Conservation (phyloP, 176 grass and related monocot species). For the bread wheat (Triticum aestivum) region IWGSC_CS_RefSeq_v2.1 NC_057808.1:434029737-434030236, state of each 20-base stretch:
- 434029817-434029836: slow-evolving; percentile 73
- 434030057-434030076: slow-evolving; percentile 79
- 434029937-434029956: not conserved
- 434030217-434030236: not conserved
- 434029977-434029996: slow-evolving; percentile 20
- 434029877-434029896: slow-evolving; percentile 84
- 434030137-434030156: slow-evolving; percentile 97
- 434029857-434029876: slow-evolving; percentile 96
- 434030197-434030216: slow-evolving; percentile 28
- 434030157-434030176: slow-evolving; percentile 99
- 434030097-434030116: slow-evolving; percentile 99
- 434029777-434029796: not conserved
- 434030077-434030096: slow-evolving; percentile 96
- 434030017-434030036: slow-evolving; percentile 95
- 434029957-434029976: not conserved
- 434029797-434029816: slow-evolving; percentile 19
- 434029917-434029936: not conserved
- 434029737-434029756: not conserved
- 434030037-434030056: slow-evolving; percentile 95
- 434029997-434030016: slow-evolving; percentile 91
- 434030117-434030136: slow-evolving; percentile 99
- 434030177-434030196: slow-evolving; percentile 36
- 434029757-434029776: slow-evolving; percentile 3
- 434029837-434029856: slow-evolving; percentile 98
- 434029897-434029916: slow-evolving; percentile 71